Conservation (phyloP, 768 basidiomycete species). For the Trametes cinnabarina region DNA sequence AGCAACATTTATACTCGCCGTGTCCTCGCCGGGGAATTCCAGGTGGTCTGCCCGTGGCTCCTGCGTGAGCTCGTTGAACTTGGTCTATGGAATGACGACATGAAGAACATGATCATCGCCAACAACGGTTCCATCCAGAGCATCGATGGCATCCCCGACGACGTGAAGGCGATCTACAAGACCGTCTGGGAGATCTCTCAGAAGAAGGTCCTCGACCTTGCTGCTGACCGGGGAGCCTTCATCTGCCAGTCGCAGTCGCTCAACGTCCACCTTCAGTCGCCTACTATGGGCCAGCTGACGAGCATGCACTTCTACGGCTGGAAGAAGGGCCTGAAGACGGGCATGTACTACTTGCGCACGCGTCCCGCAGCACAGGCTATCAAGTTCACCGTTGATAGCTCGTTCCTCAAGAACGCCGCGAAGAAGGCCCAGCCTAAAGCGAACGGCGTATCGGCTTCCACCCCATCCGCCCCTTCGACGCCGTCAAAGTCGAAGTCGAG, state of each 20-base stretch:
- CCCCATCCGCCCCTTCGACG: not conserved
- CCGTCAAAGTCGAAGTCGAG: not conserved
- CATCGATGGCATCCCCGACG: slow-evolving; percentile 83
- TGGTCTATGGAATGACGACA: slow-evolving; percentile 94
- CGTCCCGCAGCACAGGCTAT: slow-evolving; percentile 93
- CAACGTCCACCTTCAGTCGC: slow-evolving; percentile 89
- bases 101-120: slow-evolving; percentile 99
- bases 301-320: slow-evolving; percentile 99
- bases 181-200: slow-evolving; percentile 99
- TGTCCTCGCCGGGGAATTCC: slow-evolving; percentile 99
- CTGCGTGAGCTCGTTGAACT: slow-evolving; percentile 96
- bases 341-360: slow-evolving; percentile 97
- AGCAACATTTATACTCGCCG: slow-evolving; percentile 99
- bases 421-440: slow-evolving; percentile 16
- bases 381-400: slow-evolving; percentile 94
- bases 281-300: slow-evolving; percentile 88
- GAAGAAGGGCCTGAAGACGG: slow-evolving; percentile 99
- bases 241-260: slow-evolving; percentile 96
- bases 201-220: slow-evolving; percentile 96
- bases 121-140: slow-evolving; percentile 88
- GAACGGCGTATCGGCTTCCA: not conserved
- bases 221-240: slow-evolving; percentile 98
- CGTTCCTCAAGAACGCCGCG: slow-evolving; percentile 60
- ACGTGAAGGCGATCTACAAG: slow-evolving; percentile 98
- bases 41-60: slow-evolving; percentile 98